Base-by-base conservation (phyloP, 1,284 basidiomycete genomes). In the Ceratobasidium sp. region DNA sequence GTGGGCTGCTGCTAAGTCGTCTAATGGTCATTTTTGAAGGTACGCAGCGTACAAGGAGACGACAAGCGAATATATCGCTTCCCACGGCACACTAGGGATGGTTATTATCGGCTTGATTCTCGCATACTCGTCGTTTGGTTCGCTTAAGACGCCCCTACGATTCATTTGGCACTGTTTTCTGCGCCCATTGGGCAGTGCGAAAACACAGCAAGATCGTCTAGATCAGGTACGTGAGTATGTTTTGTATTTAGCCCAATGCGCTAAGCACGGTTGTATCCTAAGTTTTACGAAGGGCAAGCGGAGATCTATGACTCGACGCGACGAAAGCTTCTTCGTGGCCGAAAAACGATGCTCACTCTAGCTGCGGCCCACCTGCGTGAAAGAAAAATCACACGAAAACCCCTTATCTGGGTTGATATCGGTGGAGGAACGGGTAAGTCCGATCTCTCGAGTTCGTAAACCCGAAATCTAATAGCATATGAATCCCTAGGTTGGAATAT, bases 391-490 rank as follows among this genome's bases (percentile, higher is more conserved):
- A 84, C 85, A 0, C 78, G 82, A 0, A 85, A 87, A 78, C 84
- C 84, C 34, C 83, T 92, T 11, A 86, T 94, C 39, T 94, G 93
- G 93, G 86, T 94, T 39, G 93, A 94, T 81, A 89, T 94, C 74
- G 93, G 92, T 9, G 93, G 92, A 34, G 93, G 92, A 43, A 94
- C 92, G 11, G 91, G 89, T 86, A 68, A 74, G 79, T 74, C 16
- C 61, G 27, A 34, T 39, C 6, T 46, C 46, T 49, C 27, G 5
- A 37, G 43, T 31, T 64, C 29, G 19, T 74, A 34, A 65, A 31
- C 8, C n/a, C 31, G 39, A 27, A 48, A 14, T 6, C 54, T 54
- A 37, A 34, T 19, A 29, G 27, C 4, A 29, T 14, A 13, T 46
- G 72, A 8, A 54, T 41, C 34, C 14, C 27, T 69, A 86, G 89